Percentiles rank a stretch among this genome's conserved stretches.
Evolutionary conservation across 177 flowering plant genomes (phyloP).

Genomic region (Vitis hybrid): DNA sequence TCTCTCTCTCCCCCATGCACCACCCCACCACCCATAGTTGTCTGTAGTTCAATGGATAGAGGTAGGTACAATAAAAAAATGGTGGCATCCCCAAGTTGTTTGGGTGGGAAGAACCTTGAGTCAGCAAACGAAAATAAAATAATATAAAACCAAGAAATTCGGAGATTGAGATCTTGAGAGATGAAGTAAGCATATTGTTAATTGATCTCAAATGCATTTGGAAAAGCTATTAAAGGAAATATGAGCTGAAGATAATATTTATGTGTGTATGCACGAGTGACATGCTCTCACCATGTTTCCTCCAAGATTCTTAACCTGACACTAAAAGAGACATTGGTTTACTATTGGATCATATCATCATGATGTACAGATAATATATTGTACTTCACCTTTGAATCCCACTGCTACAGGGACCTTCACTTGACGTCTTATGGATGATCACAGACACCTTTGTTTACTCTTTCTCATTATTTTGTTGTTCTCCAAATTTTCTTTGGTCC

Average conservation of each 20-base stretch:
- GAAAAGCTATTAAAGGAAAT: not conserved
- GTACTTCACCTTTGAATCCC: too few species aligned
- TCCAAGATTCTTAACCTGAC: too few species aligned
- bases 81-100: not conserved
- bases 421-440: too few species aligned
- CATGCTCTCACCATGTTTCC: too few species aligned
- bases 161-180: slow-evolving; percentile 5
- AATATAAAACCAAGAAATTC: not conserved
- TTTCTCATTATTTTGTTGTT: too few species aligned
- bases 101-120: slow-evolving; percentile 5
- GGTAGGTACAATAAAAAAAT: not conserved
- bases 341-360: too few species aligned
- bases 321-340: too few species aligned
- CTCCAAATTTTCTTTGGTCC: too few species aligned
- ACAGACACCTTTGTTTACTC: not conserved
- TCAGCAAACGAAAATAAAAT: not conserved
- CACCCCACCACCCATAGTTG: not conserved
- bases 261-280: too few species aligned
- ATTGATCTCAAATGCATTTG: not conserved
- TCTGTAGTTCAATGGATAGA: not conserved
- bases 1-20: slow-evolving; percentile 2
- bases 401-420: too few species aligned
- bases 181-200: not conserved
- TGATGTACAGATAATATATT: too few species aligned
- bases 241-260: too few species aligned